A percentile compares a stretch with the other conserved stretches of the same genome.
phyloP scores from a whole-genome alignment of 345 rosid genomes.

The Anacardium occidentale region DNA sequence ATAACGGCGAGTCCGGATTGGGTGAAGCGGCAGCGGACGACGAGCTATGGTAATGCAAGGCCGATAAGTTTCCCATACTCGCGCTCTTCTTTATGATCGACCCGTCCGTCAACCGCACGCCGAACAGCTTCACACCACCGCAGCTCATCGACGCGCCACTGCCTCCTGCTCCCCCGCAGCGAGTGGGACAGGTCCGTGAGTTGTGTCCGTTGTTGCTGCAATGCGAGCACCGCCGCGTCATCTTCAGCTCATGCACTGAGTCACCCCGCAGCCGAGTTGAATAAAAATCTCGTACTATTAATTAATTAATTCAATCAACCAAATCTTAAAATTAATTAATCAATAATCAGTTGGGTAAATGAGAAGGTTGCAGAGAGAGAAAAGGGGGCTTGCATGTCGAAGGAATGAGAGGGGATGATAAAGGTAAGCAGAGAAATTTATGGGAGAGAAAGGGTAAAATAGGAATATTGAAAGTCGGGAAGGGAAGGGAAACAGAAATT shows the following conservation, averaged over 20 bases:
- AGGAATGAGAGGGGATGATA: not conserved
- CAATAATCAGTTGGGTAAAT: not conserved
- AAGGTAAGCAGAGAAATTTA: not conserved
- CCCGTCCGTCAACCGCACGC: conserved; percentile 89
- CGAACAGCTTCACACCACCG: conserved; percentile 78
- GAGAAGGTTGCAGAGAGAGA: not conserved
- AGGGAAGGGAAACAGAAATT: conserved; percentile 5
- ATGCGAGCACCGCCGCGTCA: conserved; percentile 90
- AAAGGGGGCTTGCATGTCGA: conserved; percentile 23
- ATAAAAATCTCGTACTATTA: not conserved
- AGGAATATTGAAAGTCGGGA: not conserved
- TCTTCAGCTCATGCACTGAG: conserved; percentile 29
- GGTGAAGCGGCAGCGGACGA: conserved; percentile 68
- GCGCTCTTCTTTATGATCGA: conserved; percentile 94
- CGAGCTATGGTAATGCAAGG: conserved; percentile 60
- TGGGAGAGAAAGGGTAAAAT: conserved; percentile 8
- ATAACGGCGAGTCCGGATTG: conserved; percentile 63
- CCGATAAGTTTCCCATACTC: conserved; percentile 81
- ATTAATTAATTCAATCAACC: not conserved
- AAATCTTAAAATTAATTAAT: not conserved
- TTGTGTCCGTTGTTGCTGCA: conserved; percentile 98
- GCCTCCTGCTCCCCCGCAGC: conserved; percentile 26
- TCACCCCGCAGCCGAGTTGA: conserved; percentile 26
- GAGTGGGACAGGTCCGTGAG: conserved; percentile 84
- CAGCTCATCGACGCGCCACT: conserved; percentile 21